A percentile compares a stretch with the other conserved stretches of the same genome.
phyloP scores from a whole-genome alignment of 2,329 filamentous ascomycete species.

The Aureobasidium sp. region DNA sequence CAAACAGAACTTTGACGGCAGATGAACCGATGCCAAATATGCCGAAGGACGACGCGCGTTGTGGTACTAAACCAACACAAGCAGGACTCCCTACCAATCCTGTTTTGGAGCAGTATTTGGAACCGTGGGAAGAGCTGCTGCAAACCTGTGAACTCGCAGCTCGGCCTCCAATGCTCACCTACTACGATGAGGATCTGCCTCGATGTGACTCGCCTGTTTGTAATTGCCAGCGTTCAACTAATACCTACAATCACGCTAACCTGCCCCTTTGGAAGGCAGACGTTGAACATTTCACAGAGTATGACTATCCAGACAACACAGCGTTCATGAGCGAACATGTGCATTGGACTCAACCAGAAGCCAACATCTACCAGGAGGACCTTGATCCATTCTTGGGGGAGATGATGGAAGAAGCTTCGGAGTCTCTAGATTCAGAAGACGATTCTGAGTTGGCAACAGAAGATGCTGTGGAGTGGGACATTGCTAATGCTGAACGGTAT shows the following conservation, averaged over 20 bases:
- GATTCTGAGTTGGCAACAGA: background rate
- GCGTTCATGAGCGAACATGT: background rate
- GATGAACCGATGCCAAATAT: background rate
- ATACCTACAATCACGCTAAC: background rate
- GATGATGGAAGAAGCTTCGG: background rate
- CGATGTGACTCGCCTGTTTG: background rate
- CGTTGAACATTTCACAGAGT: background rate
- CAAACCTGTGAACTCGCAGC: background rate
- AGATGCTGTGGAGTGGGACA: slow-evolving; percentile 1
- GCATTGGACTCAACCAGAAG: background rate
- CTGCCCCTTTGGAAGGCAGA: background rate
- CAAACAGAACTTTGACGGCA: background rate
- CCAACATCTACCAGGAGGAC: background rate
- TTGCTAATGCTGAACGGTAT: background rate
- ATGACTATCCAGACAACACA: background rate
- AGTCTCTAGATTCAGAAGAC: background rate
- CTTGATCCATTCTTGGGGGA: background rate
- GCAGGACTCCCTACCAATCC: background rate
- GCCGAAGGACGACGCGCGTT: background rate
- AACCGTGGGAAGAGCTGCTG: background rate
- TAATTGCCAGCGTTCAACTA: background rate
- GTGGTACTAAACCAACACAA: background rate
- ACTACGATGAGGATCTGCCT: background rate
- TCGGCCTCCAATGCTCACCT: background rate
- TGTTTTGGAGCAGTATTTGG: background rate